Evolutionary conservation across 2,329 filamentous ascomycete species (phyloP), one percentile per base, ranked within the genome.

Genomic region (Basipetospora chlamydospora): DNA sequence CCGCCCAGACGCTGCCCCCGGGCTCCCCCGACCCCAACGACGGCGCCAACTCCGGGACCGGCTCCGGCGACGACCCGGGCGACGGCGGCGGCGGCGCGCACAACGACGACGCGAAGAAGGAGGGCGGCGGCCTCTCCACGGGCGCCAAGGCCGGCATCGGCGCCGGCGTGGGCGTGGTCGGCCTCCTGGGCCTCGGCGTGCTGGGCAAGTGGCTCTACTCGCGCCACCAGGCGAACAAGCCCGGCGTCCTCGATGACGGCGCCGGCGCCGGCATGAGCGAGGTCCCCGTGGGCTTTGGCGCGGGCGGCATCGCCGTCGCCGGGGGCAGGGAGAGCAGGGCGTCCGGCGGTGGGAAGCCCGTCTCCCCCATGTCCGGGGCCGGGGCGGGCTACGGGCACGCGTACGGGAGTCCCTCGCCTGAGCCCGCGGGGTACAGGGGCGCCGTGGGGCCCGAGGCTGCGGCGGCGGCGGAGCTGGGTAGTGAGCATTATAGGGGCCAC

Each of bases 141-240:
- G 60, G 59, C 20, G 60, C 59, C 41, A 61, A 63, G 54, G 57
- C 56, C 29, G 60, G 60, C 37, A 63, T 63, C 26, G 60, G 60
- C 37, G 54, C 53, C 16, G 60, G 56, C 35, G 54, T 49, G 13
- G 59, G 52, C 41, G 46, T 59, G 16, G 60, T 43, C 35, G 60
- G 47, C 15, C 48, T 61, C 8, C 41, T 48, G 25, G n/a, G 58
- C 15, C 32, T 42, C n/a, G 25, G 35, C 26, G 29, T 44, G n/a
- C n/a, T n/a, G n/a, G n/a, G n/a, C n/a, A n/a, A 26, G 9, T 26
- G 25, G 8, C 25, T 26, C 25, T n/a, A 26, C 9, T n/a, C 25
- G 8, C n/a, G 25, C 25, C 12, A 30, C 13, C 13, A 6, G 17
- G 10, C 25, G n/a, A 16, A n/a, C 25, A 44, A 45, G 30, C 37